Evolutionary conservation across 108 stramenopile species (phyloP).

Genomic region (Skeletonema grethae): DNA sequence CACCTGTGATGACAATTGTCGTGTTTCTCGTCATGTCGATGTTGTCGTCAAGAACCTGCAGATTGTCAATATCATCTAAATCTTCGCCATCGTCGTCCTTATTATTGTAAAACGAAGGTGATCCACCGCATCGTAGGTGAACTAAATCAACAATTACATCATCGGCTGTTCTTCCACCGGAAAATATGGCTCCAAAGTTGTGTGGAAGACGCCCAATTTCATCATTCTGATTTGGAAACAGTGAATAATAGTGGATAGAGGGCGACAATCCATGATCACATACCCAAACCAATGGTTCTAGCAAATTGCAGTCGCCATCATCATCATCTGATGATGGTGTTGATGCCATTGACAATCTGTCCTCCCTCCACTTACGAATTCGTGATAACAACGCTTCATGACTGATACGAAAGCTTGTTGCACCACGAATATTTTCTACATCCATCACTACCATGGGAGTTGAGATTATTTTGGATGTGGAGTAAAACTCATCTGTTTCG

Average conservation of each 20-base stretch:
- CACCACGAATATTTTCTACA: constrained; percentile 74
- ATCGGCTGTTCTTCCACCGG: constrained; percentile 63
- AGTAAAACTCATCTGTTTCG: constrained; percentile 1
- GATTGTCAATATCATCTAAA: neutral
- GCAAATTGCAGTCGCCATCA: neutral
- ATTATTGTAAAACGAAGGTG: neutral
- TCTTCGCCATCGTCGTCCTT: constrained; percentile 5
- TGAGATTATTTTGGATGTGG: neutral
- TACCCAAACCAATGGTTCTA: constrained; percentile 41
- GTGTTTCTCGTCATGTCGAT: constrained; percentile 16
- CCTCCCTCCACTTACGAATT: constrained; percentile 38
- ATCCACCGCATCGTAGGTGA: constrained; percentile 23
- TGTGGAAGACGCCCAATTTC: constrained; percentile 23
- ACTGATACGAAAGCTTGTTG: constrained; percentile 56
- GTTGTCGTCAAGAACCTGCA: constrained; percentile 1
- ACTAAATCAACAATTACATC: constrained; percentile 71
- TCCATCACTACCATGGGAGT: constrained; percentile 53
- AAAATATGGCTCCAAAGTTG: constrained; percentile 54
- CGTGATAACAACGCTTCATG: constrained; percentile 50
- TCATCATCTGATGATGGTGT: neutral
- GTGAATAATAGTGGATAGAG: constrained; percentile 31
- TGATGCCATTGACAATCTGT: constrained; percentile 20
- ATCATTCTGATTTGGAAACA: neutral
- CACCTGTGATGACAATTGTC: constrained; percentile 67
- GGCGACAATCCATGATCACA: constrained; percentile 33